Evolutionary conservation across 306 rosid genomes (phyloP), one percentile per base, ranked within the genome.

Genomic region (Cicer arietinum): DNA sequence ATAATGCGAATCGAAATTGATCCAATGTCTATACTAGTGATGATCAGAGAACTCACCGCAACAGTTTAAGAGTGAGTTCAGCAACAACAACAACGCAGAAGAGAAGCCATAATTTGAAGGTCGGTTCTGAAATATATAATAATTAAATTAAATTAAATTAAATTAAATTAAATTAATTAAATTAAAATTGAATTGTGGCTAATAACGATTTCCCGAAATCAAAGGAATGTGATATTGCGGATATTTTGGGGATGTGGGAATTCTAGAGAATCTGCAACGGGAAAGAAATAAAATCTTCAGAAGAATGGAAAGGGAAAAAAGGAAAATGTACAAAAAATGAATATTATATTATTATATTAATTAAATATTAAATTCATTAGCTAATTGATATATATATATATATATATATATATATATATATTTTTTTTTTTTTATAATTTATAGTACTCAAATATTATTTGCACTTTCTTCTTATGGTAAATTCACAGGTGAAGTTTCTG

Each of bases 241-340:
- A 62, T 66, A 54, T 69, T 88, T 88, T 69, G 66, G 35, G 81
- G 88, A 83, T 57, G 67, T 61, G 86, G 75, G 81, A 83, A 80
- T 86, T 85, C 87, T 71, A 67, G 84, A 87, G 87, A 88, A 83
- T 82, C 87, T 75, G 83, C 80, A 64, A 61, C 69, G 64, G 80
- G 39, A 64, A 48, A 53, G 62, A 57, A 7, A 44, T 20, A 45
- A 76, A 7, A 7, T 53, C 53, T 9, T 22, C n/a, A 30, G 44
- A 62, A 61, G 52, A 52, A 44, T 16, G 1, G 68, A 30, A 20
- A 56, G 41, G 61, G 8, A 6, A 11, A 8, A 16, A 66, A 71
- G 37, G 5, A 6, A 56, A 20, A 8, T 7, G 0, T 5, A 13
- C 9, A 9, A 2, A 17, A 70, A 53, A 40, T 9, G 48, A 70